Conservation (phyloP, 768 basidiomycete species). For the Amanita polypyramis region DNA sequence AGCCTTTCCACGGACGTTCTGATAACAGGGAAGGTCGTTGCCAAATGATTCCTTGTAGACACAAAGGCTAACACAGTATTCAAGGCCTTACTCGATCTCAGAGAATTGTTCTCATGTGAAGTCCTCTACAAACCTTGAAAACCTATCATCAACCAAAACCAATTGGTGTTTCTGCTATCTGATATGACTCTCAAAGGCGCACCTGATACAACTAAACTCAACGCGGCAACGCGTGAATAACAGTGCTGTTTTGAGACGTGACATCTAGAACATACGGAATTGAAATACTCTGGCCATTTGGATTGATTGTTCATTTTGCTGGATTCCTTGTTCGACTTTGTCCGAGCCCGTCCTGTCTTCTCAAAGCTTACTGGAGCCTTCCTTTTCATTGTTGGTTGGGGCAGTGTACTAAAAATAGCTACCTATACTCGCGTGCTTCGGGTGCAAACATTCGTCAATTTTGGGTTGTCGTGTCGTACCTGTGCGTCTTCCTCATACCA, state of each 20-base stretch:
- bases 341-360: background rate
- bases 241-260: background rate
- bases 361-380: conserved; percentile 1
- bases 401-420: background rate
- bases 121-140: conserved; percentile 37
- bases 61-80: conserved; percentile 87
- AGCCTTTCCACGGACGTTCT: conserved; percentile 74
- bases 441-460: background rate
- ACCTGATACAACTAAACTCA: background rate
- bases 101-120: background rate
- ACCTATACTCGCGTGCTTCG: too few species aligned
- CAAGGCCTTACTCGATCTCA: conserved; percentile 43
- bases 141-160: conserved; percentile 24
- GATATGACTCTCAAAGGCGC: background rate
- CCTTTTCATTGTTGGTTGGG: conserved; percentile 16
- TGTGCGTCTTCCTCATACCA: background rate
- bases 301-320: conserved; percentile 5
- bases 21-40: conserved; percentile 68
- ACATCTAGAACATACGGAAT: conserved; percentile 27
- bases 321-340: conserved; percentile 7
- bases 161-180: background rate
- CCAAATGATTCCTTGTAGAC: conserved; percentile 69
- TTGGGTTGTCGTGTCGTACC: background rate
- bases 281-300: conserved; percentile 58
- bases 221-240: background rate